Percentiles rank a stretch among this genome's conserved stretches.
phyloP scores from a whole-genome alignment of 2,329 filamentous ascomycete genomes.

The Eutypella sp. region DNA sequence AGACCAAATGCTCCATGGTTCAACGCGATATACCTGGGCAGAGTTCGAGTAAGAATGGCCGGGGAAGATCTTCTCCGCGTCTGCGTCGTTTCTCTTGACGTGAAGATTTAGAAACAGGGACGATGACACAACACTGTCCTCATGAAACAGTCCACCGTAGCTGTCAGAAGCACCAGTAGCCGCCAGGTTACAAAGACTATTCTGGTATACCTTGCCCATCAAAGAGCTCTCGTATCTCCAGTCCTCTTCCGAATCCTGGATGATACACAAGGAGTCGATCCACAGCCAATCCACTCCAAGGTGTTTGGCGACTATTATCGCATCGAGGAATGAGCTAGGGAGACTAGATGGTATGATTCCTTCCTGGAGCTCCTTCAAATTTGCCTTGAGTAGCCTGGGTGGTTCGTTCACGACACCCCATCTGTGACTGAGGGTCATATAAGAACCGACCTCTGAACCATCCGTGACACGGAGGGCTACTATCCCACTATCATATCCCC shows the following conservation, averaged over 20 bases:
- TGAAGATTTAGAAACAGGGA: neutral
- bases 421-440: neutral
- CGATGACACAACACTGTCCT: neutral
- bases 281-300: neutral
- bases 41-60: neutral
- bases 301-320: neutral
- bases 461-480: neutral
- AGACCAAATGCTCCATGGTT: neutral
- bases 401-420: neutral
- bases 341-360: neutral
- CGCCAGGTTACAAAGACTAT: neutral
- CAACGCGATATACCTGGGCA: neutral
- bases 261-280: conserved; percentile 1
- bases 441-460: neutral
- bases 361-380: neutral
- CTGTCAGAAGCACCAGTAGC: neutral
- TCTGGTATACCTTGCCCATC: neutral
- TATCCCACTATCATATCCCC: neutral
- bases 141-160: neutral
- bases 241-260: neutral
- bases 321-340: neutral
- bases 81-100: neutral
- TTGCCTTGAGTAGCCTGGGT: neutral
- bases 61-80: neutral
- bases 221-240: neutral